Base-by-base conservation (phyloP, 2,329 filamentous ascomycete genomes). In the Septoria linicola region DNA sequence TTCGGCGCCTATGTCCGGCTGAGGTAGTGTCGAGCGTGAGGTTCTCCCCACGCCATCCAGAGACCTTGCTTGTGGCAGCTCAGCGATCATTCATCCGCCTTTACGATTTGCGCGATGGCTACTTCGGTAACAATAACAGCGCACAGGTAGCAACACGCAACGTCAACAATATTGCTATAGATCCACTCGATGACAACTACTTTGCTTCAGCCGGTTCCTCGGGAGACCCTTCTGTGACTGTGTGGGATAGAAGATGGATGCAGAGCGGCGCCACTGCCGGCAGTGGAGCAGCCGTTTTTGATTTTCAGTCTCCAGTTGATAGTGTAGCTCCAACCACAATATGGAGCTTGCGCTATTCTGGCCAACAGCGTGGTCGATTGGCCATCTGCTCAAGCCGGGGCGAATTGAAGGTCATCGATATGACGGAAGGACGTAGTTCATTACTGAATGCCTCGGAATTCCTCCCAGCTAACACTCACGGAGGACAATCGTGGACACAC, bases 21-120 rank as follows among this genome's bases (percentile, higher is more conserved):
- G 85, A 89, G 35, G 84, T 87, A n/a, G 84, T 93, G 19, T 88
- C 86, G 1, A 91, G 87, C 63, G 83, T 91, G 61, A 84, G 87
- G 63, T 95, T 92, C 73, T 91, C 92, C 53, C 80, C 87, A 52
- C 81, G 87, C 58, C 85, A 84, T 57, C 87, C 88, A 7, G 81
- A 89, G 57, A 87, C 85, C 17, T 73, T 93, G 8, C 81, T 91
- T 21, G 84, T 85, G 21, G 88, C 87, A 1, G 85, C 91, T 42
- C 88, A 88, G 59, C 81, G 85, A 36, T 82, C 88, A 58, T 87
- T 84, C 31, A 78, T 93, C 39, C 78, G 87, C 13, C 80, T 92
- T 21, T 89, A 90, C 61, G 89, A 93, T 69, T 75, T 95, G 43
- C 76, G 89, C 77, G 63, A 66, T 52, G 60, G 60, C 30, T 62